Percentiles rank a stretch among this genome's conserved stretches.
Evolutionary conservation across 495 filamentous ascomycete genomes (phyloP).

Genomic region (Podospora appendiculata): DNA sequence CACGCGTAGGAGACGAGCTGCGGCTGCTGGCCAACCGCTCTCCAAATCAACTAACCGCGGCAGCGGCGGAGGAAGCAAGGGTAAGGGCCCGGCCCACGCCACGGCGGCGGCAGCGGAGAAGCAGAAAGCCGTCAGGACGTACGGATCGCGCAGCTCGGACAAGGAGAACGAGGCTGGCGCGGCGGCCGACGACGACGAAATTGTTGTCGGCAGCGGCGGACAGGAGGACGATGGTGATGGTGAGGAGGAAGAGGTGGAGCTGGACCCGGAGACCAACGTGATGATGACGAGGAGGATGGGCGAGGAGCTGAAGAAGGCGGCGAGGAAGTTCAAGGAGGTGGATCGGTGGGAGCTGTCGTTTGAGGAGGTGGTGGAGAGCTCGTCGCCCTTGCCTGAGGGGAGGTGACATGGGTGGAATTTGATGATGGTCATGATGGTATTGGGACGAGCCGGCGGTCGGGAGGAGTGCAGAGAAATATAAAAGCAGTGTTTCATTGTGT

Average conservation of each 20-base stretch:
- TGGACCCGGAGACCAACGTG: constrained; percentile 16
- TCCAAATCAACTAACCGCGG: not conserved
- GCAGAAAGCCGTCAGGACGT: constrained; percentile 24
- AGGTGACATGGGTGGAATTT: constrained; percentile 12
- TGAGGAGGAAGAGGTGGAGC: constrained; percentile 12
- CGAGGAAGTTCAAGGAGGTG: constrained; percentile 45
- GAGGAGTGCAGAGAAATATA: too few relatives aligned
- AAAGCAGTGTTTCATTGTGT: too few relatives aligned
- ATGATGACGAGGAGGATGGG: constrained; percentile 22
- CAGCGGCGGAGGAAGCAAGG: not conserved
- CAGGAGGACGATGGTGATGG: constrained; percentile 9
- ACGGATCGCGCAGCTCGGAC: constrained; percentile 27
- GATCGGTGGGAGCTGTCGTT: constrained; percentile 42
- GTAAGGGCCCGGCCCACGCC: not conserved
- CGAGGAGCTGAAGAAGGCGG: constrained; percentile 37
- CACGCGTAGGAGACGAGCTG: constrained; percentile 9
- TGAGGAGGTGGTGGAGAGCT: constrained; percentile 34
- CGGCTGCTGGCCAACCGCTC: not conserved
- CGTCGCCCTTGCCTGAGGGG: constrained; percentile 24
- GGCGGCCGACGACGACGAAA: constrained; percentile 11
- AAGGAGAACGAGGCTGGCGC: constrained; percentile 32
- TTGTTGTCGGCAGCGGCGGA: constrained; percentile 11
- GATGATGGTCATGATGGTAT: not conserved
- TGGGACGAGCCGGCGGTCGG: not conserved
- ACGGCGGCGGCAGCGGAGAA: not conserved